Evolutionary conservation across 2,329 filamentous ascomycete species (phyloP), one percentile per base, ranked within the genome.

Genomic region (Kalaharituber pfeilii): DNA sequence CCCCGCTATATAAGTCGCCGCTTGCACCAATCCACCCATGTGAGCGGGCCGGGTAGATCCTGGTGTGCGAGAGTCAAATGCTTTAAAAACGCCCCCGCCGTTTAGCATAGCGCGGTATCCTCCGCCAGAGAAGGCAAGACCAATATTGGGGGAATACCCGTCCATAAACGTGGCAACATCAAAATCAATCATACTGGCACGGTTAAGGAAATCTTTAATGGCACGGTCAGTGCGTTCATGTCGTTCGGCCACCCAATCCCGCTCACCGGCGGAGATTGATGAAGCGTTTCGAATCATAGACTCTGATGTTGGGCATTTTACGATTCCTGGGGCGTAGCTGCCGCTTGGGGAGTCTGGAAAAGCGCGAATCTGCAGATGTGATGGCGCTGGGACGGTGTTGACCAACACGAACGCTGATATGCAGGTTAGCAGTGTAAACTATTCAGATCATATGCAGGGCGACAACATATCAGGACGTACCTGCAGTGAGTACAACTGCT

Each of bases 71-170:
- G 69, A 76, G 66, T 94, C 87, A 60, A 86, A 88, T 0, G 86
- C 87, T 27, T 83, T 77, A 15, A 94, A 63, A 44, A 81, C 82
- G 57, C 87, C 87, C 15, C 81, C 87, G 33, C 85, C 86, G 65
- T 84, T 89, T 71, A 88, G 72, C 70, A 93, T 73, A n/a, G 87
- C 86, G 54, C 87, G 75, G 66, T 91, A 94, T 30, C 87, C 87
- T 65, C 87, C 87, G 11, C 86, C 86, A 0, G 85, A 91, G 45
- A 84, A 72, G 9, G 86, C 84, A 58, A 94, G 77, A 15, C 74
- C 86, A 57, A 94, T 80, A 61, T 81, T 84, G 0, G 81, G 80
- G 0, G 70, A 70, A 26, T 69, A 68, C 56, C 78, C 67, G 1
- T 69, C 70, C 62, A 96, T 79, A 66, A 91, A 96, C 1, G 69